These are phyloP conservation scores for Lagerstroemia speciosa DNA, from an alignment of 345 rosid genomes.

Conservation along the genomic window DNA sequence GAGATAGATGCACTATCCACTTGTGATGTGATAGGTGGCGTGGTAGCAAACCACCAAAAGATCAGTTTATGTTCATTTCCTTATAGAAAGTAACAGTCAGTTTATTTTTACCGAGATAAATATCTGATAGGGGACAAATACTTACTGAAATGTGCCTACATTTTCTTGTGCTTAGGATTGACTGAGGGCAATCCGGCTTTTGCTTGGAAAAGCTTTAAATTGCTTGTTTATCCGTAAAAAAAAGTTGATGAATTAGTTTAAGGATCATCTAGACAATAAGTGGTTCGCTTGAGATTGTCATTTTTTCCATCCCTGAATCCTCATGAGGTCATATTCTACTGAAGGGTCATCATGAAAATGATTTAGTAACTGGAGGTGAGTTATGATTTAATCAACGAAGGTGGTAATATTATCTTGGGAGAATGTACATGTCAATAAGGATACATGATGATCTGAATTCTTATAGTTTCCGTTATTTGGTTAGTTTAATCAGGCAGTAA, in stretches of 20 bases:
- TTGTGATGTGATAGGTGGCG: not conserved
- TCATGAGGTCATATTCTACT: not conserved
- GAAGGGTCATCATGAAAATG: not conserved
- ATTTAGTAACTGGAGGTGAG: not conserved
- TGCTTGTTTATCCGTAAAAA: not conserved
- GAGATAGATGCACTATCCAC: not conserved
- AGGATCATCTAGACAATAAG: not conserved
- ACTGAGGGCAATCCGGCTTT: not conserved
- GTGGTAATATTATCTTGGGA: not conserved
- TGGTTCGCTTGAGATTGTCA: not conserved
- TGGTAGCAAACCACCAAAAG: not conserved
- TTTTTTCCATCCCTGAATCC: not conserved
- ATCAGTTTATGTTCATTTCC: not conserved
- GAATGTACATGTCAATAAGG: not conserved
- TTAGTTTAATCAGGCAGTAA: not conserved
- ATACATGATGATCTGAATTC: not conserved
- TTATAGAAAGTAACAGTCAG: not conserved
- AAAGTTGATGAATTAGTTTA: not conserved
- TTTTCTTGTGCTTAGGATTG: not conserved
- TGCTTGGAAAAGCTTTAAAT: not conserved
- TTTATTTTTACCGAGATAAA: not conserved
- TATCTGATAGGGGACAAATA: not conserved
- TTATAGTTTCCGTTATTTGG: not conserved
- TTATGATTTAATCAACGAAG: not conserved
- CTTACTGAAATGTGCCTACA: not conserved